Base-by-base conservation (phyloP, 257 asterid species). In the Solanum pennellii region DNA sequence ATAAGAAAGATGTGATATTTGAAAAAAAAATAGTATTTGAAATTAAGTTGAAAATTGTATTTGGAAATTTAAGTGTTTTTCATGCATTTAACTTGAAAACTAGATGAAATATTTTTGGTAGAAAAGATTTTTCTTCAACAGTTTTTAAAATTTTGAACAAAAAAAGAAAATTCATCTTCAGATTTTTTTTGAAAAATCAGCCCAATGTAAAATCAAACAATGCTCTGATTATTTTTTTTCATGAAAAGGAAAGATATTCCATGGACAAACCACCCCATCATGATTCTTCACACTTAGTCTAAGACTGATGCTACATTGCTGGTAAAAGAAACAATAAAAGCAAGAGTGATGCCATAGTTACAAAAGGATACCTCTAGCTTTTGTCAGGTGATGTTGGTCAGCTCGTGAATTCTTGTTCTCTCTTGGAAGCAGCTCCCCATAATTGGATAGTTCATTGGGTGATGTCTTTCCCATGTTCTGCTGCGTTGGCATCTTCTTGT, bases 361-460 rank as follows among this genome's bases (percentile, higher is more conserved):
- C 77, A 66, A 83, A 68, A 84, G 71, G 31, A 84, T 92, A 96
- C 99, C 98, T 88, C 87, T 80, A 82, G 90, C 83, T 84, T 91
- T 90, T 91, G 88, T 90, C 76, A 92, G 59, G 91, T 91, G 85
- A 47, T 85, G 88, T 86, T 80, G 86, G 83, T 86, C 65, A 60
- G 87, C 90, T 49, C 42, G 60, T 85, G 73, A 85, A 71, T 88
- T 88, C 86, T 52, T 87, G 88, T 89, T 85, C 85, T 89, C 90
- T 88, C 88, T 89, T 71, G 86, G 89, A 82, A 85, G 93, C 85
- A 71, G 41, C 83, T 87, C 90, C 83, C 88, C 90, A 79, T 82
- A 80, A 62, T 83, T 66, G 77, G 83, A 33, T 85, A 79, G 83
- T 89, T 93, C 90, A 45, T 88, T 88, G 66, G 93, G 83, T 71